phyloP scores from a whole-genome alignment of 805 yeast species.

The Lipomyces kockii region DNA sequence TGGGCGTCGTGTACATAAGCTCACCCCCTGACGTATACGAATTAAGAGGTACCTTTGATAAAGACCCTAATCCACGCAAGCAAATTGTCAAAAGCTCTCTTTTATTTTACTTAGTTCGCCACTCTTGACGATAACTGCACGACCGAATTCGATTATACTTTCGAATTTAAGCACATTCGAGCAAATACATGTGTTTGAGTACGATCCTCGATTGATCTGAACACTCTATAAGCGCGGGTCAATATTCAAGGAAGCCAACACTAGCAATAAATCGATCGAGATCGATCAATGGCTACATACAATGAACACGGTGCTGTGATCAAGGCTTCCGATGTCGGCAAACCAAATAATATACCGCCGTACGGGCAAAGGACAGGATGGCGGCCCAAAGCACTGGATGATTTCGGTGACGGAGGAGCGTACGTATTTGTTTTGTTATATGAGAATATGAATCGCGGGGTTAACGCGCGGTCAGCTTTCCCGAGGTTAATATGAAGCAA shows the following conservation, averaged over 20 bases:
- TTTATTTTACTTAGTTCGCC: too few relatives aligned
- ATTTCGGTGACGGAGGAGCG: constrained; percentile 47
- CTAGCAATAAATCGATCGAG: not conserved
- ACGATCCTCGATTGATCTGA: not conserved
- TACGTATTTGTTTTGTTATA: constrained; percentile 19
- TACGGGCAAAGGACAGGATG: constrained; percentile 42
- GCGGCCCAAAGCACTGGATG: constrained; percentile 40
- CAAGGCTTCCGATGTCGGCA: not conserved
- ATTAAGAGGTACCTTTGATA: not conserved
- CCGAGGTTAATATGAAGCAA: constrained; percentile 45
- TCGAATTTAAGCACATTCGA: not conserved
- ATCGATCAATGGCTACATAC: constrained; percentile 6
- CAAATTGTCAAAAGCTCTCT: too few relatives aligned
- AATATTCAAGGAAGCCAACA: not conserved
- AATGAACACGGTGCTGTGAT: constrained; percentile 28
- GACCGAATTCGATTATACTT: not conserved
- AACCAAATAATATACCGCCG: constrained; percentile 27
- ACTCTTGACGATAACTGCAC: not conserved
- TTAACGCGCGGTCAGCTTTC: constrained; percentile 33
- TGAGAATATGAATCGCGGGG: not conserved
- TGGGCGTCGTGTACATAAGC: not conserved
- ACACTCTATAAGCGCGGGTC: not conserved
- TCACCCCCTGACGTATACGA: not conserved
- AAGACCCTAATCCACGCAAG: not conserved
- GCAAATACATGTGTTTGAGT: not conserved